phyloP scores from a whole-genome alignment of 805 yeast genomes.

The Aciculoconidium aculeatum region DNA sequence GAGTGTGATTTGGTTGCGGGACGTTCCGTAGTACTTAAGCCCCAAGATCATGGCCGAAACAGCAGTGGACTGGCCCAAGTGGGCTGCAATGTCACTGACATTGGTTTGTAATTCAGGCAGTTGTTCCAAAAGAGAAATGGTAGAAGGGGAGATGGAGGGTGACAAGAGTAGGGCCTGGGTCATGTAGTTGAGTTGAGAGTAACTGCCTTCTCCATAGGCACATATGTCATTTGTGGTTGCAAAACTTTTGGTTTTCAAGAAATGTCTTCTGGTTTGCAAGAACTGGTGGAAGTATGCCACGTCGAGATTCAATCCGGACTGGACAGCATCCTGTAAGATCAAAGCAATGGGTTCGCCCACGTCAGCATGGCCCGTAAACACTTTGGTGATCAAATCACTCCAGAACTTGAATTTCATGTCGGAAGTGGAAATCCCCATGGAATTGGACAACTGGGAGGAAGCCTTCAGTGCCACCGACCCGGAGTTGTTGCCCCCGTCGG shows the following conservation, averaged over 20 bases:
- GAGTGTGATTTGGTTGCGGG: slow-evolving; percentile 46
- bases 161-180: slow-evolving; percentile 56
- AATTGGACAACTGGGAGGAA: slow-evolving; percentile 19
- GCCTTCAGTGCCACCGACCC: slow-evolving; percentile 26
- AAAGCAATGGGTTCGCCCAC: slow-evolving; percentile 62
- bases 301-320: slow-evolving; percentile 46
- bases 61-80: slow-evolving; percentile 77
- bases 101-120: slow-evolving; percentile 38
- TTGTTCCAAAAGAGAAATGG: slow-evolving; percentile 41
- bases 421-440: slow-evolving; percentile 35
- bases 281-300: slow-evolving; percentile 51
- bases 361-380: slow-evolving; percentile 27
- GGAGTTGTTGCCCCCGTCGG: slow-evolving; percentile 20
- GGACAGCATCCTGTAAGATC: slow-evolving; percentile 49
- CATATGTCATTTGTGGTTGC: slow-evolving; percentile 53
- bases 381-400: slow-evolving; percentile 53
- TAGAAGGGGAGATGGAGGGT: slow-evolving; percentile 51
- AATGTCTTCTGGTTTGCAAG: slow-evolving; percentile 52
- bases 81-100: slow-evolving; percentile 63
- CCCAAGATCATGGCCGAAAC: slow-evolving; percentile 62
- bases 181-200: slow-evolving; percentile 67
- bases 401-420: slow-evolving; percentile 68
- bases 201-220: slow-evolving; percentile 74
- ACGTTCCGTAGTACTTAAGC: slow-evolving; percentile 48
- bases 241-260: slow-evolving; percentile 41